Conservation (phyloP, 2,329 filamentous ascomycete species). For the Clarireedia sp. region DNA sequence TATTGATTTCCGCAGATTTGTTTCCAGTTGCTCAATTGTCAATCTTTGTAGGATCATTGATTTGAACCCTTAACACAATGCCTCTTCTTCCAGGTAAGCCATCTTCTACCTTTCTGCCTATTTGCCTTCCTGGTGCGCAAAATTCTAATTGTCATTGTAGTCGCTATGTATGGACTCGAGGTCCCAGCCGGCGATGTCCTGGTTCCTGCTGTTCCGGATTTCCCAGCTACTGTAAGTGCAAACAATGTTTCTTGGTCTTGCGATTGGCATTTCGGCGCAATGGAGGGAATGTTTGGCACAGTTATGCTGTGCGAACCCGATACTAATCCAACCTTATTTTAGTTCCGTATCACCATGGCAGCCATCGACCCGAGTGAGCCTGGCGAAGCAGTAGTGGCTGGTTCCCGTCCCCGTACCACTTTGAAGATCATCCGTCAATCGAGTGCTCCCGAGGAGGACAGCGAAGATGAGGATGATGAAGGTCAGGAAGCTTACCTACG, state of each 20-base stretch:
- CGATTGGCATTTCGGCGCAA: background rate
- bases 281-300: background rate
- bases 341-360: constrained; percentile 99
- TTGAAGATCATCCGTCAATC: constrained; percentile 80
- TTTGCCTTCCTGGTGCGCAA: background rate
- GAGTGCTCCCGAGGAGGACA: constrained; percentile 51
- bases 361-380: constrained; percentile 85
- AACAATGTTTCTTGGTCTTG: background rate
- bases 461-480: constrained; percentile 52
- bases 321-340: constrained; percentile 15
- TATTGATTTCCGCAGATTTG: background rate
- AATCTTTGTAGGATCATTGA: constrained; percentile 4
- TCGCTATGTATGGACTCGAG: constrained; percentile 86
- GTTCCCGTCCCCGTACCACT: constrained; percentile 66
- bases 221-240: constrained; percentile 72
- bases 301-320: background rate
- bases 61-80: constrained; percentile 36
- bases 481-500: constrained; percentile 60
- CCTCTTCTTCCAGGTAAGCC: constrained; percentile 41
- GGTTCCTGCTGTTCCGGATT: constrained; percentile 69
- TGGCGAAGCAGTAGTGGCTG: constrained; percentile 53
- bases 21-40: background rate
- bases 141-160: constrained; percentile 35
- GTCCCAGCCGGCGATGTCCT: constrained; percentile 79
- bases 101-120: background rate